Conservation (phyloP, 2,329 filamentous ascomycete genomes). For the Hawksworthiomyces lignivorus region DNA sequence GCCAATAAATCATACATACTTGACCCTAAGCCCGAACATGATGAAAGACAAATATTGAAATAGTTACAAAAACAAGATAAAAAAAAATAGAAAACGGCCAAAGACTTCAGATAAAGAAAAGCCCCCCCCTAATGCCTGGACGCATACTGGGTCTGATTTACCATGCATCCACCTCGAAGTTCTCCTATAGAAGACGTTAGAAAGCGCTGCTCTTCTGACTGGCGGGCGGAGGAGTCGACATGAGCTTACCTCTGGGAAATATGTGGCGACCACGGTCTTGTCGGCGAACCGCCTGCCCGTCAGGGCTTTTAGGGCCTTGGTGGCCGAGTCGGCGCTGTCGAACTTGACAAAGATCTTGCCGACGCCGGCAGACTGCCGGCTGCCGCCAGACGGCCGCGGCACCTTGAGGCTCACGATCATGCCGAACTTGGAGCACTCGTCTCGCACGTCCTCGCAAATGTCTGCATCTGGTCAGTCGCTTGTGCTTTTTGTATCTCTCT, state of each 20-base stretch:
- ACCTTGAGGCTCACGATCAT: conserved; percentile 83
- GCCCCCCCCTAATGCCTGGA: too few relatives aligned
- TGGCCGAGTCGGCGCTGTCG: conserved; percentile 66
- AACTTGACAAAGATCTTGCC: conserved; percentile 99
- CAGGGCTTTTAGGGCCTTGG: conserved; percentile 79
- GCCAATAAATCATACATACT: conserved; percentile 1
- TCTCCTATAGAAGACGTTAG: conserved; percentile 52
- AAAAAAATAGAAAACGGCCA: not conserved
- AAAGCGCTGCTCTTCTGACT: too few relatives aligned
- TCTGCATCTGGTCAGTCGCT: conserved; percentile 57
- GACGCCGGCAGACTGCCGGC: conserved; percentile 77
- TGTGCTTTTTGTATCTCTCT: too few relatives aligned
- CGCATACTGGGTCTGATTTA: too few relatives aligned
- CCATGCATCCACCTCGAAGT: conserved; percentile 89
- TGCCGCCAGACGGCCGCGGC: conserved; percentile 75
- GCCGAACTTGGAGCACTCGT: conserved; percentile 91
- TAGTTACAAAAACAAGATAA: not conserved
- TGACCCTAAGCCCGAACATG: too few relatives aligned
- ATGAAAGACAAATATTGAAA: too few relatives aligned
- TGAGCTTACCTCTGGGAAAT: conserved; percentile 80
- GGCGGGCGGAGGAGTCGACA: too few relatives aligned
- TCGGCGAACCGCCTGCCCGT: conserved; percentile 95
- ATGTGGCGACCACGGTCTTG: conserved; percentile 91
- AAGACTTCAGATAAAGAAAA: not conserved
- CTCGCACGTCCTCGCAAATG: conserved; percentile 89